A percentile compares a stretch with the other conserved stretches of the same genome.
Evolutionary conservation across 306 rosid species (phyloP).

Genomic region (Dryas alaskensis): DNA sequence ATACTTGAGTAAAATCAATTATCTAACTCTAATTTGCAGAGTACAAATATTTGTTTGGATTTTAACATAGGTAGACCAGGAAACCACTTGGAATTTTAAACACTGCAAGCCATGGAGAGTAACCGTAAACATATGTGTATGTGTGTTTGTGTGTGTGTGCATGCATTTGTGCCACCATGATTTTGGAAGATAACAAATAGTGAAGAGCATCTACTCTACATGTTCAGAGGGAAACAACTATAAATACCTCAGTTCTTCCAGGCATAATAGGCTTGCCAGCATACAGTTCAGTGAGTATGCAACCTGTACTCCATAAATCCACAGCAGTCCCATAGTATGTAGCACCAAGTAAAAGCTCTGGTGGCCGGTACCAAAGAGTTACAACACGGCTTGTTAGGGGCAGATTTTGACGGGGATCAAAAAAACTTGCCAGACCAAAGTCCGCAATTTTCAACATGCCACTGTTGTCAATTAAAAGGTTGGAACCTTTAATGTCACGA

Average conservation of each 20-base stretch:
- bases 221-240: slow-evolving; percentile 3
- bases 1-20: neutral
- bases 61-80: neutral
- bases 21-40: neutral
- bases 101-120: neutral
- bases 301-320: slow-evolving; percentile 93
- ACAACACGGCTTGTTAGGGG: slow-evolving; percentile 92
- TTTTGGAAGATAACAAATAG: slow-evolving; percentile 10
- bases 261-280: slow-evolving; percentile 97
- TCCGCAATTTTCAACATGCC: slow-evolving; percentile 86
- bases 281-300: slow-evolving; percentile 90
- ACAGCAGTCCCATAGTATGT: slow-evolving; percentile 80
- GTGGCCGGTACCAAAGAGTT: slow-evolving; percentile 93
- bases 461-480: slow-evolving; percentile 80
- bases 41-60: neutral
- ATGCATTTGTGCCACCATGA: neutral
- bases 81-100: neutral
- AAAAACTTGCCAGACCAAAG: slow-evolving; percentile 87
- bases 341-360: slow-evolving; percentile 94
- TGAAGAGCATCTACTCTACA: slow-evolving; percentile 19
- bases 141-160: neutral
- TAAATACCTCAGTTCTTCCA: slow-evolving; percentile 86
- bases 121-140: neutral
- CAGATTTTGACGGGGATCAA: slow-evolving; percentile 67
- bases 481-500: slow-evolving; percentile 94